Base-by-base conservation (phyloP, 306 rosid species). In the Corylus avellana region DNA sequence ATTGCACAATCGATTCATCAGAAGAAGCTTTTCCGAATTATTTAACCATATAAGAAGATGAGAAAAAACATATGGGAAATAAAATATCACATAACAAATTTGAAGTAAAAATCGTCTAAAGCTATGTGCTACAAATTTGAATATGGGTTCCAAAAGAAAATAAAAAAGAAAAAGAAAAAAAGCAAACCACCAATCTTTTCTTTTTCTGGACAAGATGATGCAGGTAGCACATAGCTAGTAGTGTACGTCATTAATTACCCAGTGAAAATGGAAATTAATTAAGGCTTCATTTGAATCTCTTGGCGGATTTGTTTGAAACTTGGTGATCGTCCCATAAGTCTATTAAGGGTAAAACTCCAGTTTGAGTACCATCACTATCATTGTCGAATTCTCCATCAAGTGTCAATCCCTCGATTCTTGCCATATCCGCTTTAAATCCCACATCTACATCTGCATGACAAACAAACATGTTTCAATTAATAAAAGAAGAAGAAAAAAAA, bases 361-460 rank as follows among this genome's bases (percentile, higher is more conserved):
- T 68, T 86, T 86, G 93, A 74, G 93, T 89, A 10, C 94, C 92
- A 11, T 90, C 93, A 6, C 87, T 83, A 16, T 90, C 95, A 46
- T 59, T 85, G 54, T 94, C 96, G 48, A 94, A 63, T 72, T 92
- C 96, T 22, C 97, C 96, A 29, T 92, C 97, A 18, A 94, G 66
- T 12, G 82, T 89, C 64, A 90, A 70, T 72, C 92, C 92, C 78
- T 83, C 91, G 12, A 91, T 80, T 63, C 81, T 79, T 51, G 83
- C 82, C 56, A 79, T 77, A 72, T 83, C 91, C 73, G 75, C 87
- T 22, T 72, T 77, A 10, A 56, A 42, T 79, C 80, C 87, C 81
- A 86, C 80, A 50, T 85, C 91, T 83, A 48, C 62, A 47, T 77
- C 85, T 83, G 84, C 81, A 46, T 9, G 20, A 20, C 25, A 39